Conservation (phyloP, 1,284 basidiomycete genomes). For the Xerocomus minutiporus region DNA sequence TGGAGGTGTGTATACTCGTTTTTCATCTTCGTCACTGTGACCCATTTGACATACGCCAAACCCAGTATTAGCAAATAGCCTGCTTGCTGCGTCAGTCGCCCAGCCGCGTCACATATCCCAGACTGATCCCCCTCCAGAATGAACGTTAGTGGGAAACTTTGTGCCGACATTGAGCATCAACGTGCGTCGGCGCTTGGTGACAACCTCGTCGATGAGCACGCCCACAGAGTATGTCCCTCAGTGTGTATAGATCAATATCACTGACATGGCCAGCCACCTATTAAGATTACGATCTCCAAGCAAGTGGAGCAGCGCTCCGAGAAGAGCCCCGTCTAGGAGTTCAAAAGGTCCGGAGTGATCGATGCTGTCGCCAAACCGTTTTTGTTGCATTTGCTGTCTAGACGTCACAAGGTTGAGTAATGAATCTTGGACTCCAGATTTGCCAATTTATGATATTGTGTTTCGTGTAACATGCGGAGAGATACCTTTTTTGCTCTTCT, state of each 20-base stretch:
- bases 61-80: conserved; percentile 20
- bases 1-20: conserved; percentile 12
- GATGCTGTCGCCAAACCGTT: too few relatives aligned
- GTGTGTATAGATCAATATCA: too few relatives aligned
- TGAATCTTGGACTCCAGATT: not conserved
- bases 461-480: not conserved
- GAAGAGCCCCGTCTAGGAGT: not conserved
- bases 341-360: too few relatives aligned
- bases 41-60: not conserved
- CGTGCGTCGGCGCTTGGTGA: conserved; percentile 5
- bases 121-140: conserved; percentile 13
- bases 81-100: conserved; percentile 19
- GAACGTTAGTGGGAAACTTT: conserved; percentile 12
- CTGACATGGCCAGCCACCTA: conserved; percentile 15
- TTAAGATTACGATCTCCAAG: conserved; percentile 19
- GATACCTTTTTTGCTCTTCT: not conserved
- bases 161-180: conserved; percentile 15
- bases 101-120: not conserved
- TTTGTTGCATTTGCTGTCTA: not conserved
- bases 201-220: conserved; percentile 4
- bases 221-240: not conserved
- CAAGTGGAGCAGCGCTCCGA: conserved; percentile 12
- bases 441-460: not conserved
- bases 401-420: not conserved
- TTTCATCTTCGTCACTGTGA: not conserved